Conservation (phyloP, 2,329 filamentous ascomycete genomes). For the Immersiporthe knoxdaviesiana region DNA sequence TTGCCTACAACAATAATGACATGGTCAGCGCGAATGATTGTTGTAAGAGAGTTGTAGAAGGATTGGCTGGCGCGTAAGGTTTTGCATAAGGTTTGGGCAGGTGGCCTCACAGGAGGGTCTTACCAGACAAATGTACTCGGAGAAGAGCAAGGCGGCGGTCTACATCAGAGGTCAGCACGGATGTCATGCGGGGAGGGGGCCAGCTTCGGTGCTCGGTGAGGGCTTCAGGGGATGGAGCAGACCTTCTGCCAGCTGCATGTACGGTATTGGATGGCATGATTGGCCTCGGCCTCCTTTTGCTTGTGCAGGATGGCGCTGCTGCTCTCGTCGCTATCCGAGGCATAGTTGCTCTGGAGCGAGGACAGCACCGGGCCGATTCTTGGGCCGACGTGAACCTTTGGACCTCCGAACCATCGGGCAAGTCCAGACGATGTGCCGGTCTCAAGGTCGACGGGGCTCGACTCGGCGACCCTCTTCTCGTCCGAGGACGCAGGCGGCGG, state of each 20-base stretch:
- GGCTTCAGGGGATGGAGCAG: constrained; percentile 31
- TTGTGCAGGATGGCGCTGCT: constrained; percentile 55
- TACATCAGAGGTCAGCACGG: constrained; percentile 37
- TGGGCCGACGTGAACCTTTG: constrained; percentile 49
- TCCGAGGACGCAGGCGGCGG: constrained; percentile 16
- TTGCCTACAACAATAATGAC: constrained; percentile 53
- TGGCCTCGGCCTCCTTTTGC: constrained; percentile 77
- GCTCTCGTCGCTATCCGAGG: constrained; percentile 49
- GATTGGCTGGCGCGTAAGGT: neutral
- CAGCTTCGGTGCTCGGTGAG: constrained; percentile 13
- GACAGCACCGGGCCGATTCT: constrained; percentile 54
- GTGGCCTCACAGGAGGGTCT: constrained; percentile 26
- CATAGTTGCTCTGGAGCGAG: constrained; percentile 35
- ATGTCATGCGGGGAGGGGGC: neutral
- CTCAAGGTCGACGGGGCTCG: constrained; percentile 20
- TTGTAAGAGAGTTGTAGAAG: neutral
- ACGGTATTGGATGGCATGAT: constrained; percentile 83
- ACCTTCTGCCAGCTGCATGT: constrained; percentile 94
- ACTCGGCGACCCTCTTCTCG: constrained; percentile 20
- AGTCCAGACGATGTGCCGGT: constrained; percentile 12
- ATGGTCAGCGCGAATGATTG: neutral
- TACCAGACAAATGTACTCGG: constrained; percentile 87
- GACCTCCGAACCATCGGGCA: constrained; percentile 42
- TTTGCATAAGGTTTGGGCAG: no score
- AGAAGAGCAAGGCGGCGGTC: constrained; percentile 88